Percentiles rank a stretch among this genome's conserved stretches.
Conservation (phyloP, 1,284 basidiomycete genomes). For the Heterobasidion irregulare region DNA sequence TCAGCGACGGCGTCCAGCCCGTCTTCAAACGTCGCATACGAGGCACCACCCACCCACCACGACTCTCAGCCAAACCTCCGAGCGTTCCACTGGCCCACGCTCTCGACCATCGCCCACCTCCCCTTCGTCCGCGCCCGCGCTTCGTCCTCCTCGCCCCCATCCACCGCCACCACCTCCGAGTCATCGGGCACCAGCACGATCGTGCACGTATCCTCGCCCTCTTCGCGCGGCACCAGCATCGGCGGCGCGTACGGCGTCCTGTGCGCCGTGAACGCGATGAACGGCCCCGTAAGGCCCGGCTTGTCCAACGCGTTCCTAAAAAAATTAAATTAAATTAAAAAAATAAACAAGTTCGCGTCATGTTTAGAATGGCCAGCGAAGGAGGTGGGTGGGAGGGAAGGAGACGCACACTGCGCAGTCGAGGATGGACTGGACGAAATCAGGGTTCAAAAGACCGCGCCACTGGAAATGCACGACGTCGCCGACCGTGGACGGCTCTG, state of each 20-base stretch:
- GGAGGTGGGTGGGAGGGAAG: not conserved
- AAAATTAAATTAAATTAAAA: too few relatives aligned
- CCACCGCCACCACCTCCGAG: not conserved
- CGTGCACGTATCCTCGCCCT: conserved; percentile 44
- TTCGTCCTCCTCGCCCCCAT: not conserved
- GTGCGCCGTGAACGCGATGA: conserved; percentile 10
- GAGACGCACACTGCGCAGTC: conserved; percentile 25
- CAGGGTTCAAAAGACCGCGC: conserved; percentile 44
- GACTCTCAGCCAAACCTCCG: conserved; percentile 33
- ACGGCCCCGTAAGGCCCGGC: not conserved
- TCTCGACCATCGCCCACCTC: conserved; percentile 37
- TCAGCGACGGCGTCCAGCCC: not conserved
- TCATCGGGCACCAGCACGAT: conserved; percentile 23
- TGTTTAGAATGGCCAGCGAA: too few relatives aligned
- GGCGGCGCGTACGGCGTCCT: conserved; percentile 10
- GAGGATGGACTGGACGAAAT: conserved; percentile 42
- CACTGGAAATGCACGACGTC: conserved; percentile 45
- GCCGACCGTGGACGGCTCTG: conserved; percentile 32
- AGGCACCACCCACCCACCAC: not conserved
- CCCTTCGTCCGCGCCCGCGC: conserved; percentile 9
- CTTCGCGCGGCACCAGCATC: conserved; percentile 29
- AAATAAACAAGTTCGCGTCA: too few relatives aligned
- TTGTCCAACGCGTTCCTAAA: too few relatives aligned
- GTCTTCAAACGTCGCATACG: too few relatives aligned
- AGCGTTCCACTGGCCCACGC: conserved; percentile 38